Evolutionary conservation across 768 basidiomycete species (phyloP).

Genomic region (Flagelloscypha sp.): DNA sequence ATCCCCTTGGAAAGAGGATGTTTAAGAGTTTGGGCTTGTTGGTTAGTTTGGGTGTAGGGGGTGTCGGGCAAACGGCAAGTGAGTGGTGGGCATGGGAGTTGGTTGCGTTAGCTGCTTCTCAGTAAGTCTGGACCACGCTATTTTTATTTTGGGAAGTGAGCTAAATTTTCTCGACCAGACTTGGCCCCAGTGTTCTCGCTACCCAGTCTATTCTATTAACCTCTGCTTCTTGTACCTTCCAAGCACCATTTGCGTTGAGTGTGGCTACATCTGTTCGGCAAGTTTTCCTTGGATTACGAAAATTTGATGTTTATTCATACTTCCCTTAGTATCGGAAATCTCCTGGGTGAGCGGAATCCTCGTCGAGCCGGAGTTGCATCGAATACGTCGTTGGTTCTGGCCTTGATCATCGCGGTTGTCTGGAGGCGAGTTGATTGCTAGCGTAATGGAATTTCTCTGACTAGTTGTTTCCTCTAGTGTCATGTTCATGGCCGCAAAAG

Average conservation of each 20-base stretch:
- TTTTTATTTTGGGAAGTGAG: conserved; percentile 1
- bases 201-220: conserved; percentile 81
- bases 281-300: conserved; percentile 11
- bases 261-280: conserved; percentile 83
- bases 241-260: conserved; percentile 76
- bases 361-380: conserved; percentile 65
- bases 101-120: conserved; percentile 47
- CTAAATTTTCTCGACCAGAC: conserved; percentile 25
- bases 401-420: conserved; percentile 52
- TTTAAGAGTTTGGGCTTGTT: conserved; percentile 65
- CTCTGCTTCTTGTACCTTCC: conserved; percentile 69
- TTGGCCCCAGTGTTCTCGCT: conserved; percentile 77
- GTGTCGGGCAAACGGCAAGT: conserved; percentile 75
- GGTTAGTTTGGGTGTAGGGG: conserved; percentile 71
- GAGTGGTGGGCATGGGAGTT: conserved; percentile 99
- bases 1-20: conserved; percentile 55
- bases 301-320: conserved; percentile 1
- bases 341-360: conserved; percentile 74
- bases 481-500: conserved; percentile 51
- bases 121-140: conserved; percentile 23
- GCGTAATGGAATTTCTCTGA: not conserved
- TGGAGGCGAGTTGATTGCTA: conserved; percentile 40
- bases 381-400: conserved; percentile 56
- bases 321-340: conserved; percentile 65
- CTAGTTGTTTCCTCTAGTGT: conserved; percentile 24